Percentiles rank a stretch among this genome's conserved stretches.
Evolutionary conservation across 192 early-diverging fungal species (phyloP).

Genomic region (Obelidium mucronatum): DNA sequence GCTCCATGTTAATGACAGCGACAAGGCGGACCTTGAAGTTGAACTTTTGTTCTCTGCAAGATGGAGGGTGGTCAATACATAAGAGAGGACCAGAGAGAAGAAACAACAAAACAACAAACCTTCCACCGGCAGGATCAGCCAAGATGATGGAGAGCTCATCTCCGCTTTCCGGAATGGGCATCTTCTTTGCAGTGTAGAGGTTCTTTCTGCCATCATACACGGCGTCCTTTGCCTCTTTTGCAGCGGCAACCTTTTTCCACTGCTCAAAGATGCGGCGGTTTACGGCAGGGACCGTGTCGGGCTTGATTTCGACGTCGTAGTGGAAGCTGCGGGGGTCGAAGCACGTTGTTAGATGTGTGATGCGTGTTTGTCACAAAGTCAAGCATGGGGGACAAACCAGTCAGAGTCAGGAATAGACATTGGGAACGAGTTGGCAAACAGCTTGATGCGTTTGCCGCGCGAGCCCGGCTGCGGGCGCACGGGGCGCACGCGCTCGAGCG

Average conservation of each 20-base stretch:
- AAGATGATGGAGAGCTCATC: neutral
- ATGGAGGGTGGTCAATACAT: neutral
- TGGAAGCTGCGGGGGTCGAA: neutral
- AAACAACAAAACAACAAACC: neutral
- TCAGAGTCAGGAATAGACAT: slow-evolving; percentile 33
- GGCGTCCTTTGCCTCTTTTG: slow-evolving; percentile 3
- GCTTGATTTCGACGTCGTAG: slow-evolving; percentile 33
- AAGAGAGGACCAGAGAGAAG: neutral
- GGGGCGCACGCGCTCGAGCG: slow-evolving; percentile 21
- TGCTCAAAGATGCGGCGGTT: slow-evolving; percentile 34
- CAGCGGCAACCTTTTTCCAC: slow-evolving; percentile 19
- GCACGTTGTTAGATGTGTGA: neutral
- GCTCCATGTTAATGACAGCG: slow-evolving; percentile 38
- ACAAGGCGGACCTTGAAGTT: slow-evolving; percentile 26
- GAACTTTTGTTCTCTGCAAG: slow-evolving; percentile 12
- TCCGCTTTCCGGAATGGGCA: slow-evolving; percentile 22
- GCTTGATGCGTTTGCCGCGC: slow-evolving; percentile 14
- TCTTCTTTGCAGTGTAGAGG: slow-evolving; percentile 30
- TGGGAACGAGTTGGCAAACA: slow-evolving; percentile 34
- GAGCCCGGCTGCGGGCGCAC: slow-evolving; percentile 1
- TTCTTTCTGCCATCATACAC: slow-evolving; percentile 39
- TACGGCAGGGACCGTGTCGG: slow-evolving; percentile 29
- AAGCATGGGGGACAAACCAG: slow-evolving; percentile 29
- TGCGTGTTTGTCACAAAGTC: too few relatives aligned
- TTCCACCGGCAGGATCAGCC: slow-evolving; percentile 1